Conservation (phyloP, 805 yeast genomes). For the Cyberlindnera petersonii region DNA sequence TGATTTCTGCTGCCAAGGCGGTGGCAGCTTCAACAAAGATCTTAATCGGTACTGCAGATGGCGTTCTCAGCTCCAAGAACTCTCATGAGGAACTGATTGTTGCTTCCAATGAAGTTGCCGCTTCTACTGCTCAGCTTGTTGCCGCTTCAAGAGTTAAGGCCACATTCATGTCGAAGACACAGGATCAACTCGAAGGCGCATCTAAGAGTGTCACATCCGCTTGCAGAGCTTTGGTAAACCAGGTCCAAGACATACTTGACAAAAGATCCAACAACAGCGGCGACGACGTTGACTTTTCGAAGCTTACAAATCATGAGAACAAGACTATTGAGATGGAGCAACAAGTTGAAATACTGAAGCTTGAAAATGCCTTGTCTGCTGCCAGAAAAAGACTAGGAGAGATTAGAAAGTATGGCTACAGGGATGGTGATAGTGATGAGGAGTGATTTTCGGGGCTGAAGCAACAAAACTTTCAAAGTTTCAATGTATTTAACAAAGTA, state of each 20-base stretch:
- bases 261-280: slow-evolving; percentile 31
- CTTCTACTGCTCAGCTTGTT: slow-evolving; percentile 87
- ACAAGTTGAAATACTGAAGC: slow-evolving; percentile 81
- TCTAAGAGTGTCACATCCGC: slow-evolving; percentile 70
- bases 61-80: slow-evolving; percentile 60
- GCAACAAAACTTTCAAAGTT: background rate
- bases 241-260: slow-evolving; percentile 59
- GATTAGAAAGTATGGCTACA: slow-evolving; percentile 74
- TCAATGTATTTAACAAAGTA: background rate
- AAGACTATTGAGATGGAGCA: slow-evolving; percentile 89
- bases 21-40: slow-evolving; percentile 80
- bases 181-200: slow-evolving; percentile 66
- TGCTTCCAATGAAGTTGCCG: slow-evolving; percentile 88
- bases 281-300: slow-evolving; percentile 58
- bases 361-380: slow-evolving; percentile 64
- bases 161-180: slow-evolving; percentile 68
- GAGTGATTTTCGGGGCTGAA: slow-evolving; percentile 26
- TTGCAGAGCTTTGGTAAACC: slow-evolving; percentile 65
- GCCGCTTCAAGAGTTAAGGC: slow-evolving; percentile 90
- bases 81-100: slow-evolving; percentile 82
- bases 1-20: slow-evolving; percentile 82
- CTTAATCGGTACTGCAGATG: slow-evolving; percentile 84
- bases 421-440: slow-evolving; percentile 58
- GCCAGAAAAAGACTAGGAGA: slow-evolving; percentile 84
- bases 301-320: slow-evolving; percentile 71